phyloP scores from a whole-genome alignment of 2,329 filamentous ascomycete species.

The Claviceps africana region DNA sequence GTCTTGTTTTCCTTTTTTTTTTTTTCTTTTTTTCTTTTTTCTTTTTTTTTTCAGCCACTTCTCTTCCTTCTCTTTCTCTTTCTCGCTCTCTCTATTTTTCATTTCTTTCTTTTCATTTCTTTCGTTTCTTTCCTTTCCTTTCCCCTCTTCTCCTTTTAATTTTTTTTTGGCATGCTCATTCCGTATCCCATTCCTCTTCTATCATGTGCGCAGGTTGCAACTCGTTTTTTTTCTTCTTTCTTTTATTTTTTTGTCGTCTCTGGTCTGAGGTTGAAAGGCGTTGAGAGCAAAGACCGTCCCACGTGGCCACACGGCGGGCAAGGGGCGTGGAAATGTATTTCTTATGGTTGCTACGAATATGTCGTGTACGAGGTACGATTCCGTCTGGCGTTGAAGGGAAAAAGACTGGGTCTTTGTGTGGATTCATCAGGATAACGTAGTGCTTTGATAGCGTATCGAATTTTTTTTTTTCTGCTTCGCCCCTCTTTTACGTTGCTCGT shows the following conservation, averaged over 20 bases:
- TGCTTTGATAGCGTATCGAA: neutral
- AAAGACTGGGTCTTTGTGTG: neutral
- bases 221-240: neutral
- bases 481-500: too few species aligned
- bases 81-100: neutral
- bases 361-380: slow-evolving; percentile 10
- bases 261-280: slow-evolving; percentile 8
- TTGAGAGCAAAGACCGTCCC: slow-evolving; percentile 12
- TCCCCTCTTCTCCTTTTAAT: neutral
- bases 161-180: too few species aligned
- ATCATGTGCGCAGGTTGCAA: neutral
- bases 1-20: neutral
- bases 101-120: neutral
- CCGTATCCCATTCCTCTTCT: neutral
- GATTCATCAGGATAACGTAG: slow-evolving; percentile 3
- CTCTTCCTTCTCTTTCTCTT: too few species aligned
- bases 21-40: neutral
- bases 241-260: neutral
- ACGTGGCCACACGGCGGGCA: neutral
- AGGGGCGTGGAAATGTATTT: neutral
- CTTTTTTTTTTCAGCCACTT: too few species aligned
- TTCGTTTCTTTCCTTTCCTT: neutral
- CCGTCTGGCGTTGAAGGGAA: slow-evolving; percentile 13
- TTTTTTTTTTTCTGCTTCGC: neutral
- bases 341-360: slow-evolving; percentile 11